phyloP scores from a whole-genome alignment of 495 filamentous ascomycete species.

The Podospora sp. region DNA sequence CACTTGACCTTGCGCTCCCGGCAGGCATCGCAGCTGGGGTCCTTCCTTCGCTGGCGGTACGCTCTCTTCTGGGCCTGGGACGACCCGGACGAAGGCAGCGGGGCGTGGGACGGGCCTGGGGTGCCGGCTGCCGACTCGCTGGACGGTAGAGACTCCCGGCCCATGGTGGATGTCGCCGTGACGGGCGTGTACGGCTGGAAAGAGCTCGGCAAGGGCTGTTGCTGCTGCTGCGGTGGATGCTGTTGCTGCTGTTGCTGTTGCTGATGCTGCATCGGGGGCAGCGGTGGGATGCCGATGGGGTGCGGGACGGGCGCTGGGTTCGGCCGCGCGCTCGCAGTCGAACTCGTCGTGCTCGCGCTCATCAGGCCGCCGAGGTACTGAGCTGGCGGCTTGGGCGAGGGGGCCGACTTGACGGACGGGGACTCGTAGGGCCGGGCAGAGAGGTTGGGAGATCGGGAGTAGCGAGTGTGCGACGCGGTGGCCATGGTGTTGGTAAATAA shows the following conservation, averaged over 20 bases:
- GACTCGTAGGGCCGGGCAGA: conserved; percentile 58
- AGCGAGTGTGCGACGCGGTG: conserved; percentile 54
- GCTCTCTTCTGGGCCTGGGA: conserved; percentile 79
- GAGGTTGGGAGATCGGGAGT: conserved; percentile 57
- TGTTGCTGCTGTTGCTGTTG: background rate
- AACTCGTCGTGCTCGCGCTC: conserved; percentile 39
- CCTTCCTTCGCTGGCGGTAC: conserved; percentile 91
- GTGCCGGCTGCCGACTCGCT: conserved; percentile 55
- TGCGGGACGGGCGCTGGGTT: conserved; percentile 44
- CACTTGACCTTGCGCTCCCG: conserved; percentile 99
- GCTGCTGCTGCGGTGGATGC: conserved; percentile 18
- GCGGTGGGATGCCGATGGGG: conserved; percentile 47
- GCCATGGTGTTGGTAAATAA: conserved; percentile 51
- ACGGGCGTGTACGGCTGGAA: conserved; percentile 53
- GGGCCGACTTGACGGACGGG: conserved; percentile 57
- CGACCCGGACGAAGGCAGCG: conserved; percentile 45
- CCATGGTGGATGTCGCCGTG: conserved; percentile 50
- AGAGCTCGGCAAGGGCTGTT: conserved; percentile 26
- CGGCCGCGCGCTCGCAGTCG: conserved; percentile 35
- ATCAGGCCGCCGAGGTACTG: conserved; percentile 52
- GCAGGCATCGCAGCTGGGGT: conserved; percentile 97
- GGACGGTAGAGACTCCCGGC: conserved; percentile 56
- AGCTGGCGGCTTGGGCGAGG: conserved; percentile 52
- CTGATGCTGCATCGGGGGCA: conserved; percentile 42
- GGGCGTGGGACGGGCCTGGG: conserved; percentile 49